A percentile compares a stretch with the other conserved stretches of the same genome.
phyloP scores from a whole-genome alignment of 345 rosid species.

The Jatropha curcas region DNA sequence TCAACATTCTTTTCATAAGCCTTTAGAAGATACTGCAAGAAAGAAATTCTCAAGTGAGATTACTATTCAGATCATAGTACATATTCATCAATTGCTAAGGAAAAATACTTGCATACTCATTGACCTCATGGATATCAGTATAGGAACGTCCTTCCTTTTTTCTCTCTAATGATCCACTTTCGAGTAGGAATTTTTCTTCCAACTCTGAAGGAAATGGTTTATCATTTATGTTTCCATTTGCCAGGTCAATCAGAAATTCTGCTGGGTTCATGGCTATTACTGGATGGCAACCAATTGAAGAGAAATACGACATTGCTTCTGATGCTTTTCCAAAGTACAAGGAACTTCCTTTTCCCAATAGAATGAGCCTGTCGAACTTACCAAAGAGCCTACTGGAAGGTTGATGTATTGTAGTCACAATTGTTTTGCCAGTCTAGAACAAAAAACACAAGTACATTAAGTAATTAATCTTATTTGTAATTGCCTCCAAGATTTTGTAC shows the following conservation, averaged over 20 bases:
- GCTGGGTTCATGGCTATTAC: conserved; percentile 39
- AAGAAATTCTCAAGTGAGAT: no score
- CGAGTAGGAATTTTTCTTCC: conserved; percentile 11
- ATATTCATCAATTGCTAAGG: no score
- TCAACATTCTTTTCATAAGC: conserved; percentile 13
- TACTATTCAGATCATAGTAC: not conserved
- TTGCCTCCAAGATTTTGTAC: not conserved
- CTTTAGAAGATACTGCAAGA: conserved; percentile 26
- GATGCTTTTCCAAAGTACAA: conserved; percentile 36
- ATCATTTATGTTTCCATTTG: conserved; percentile 34
- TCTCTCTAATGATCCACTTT: not conserved
- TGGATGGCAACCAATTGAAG: conserved; percentile 36
- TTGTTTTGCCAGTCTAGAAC: conserved; percentile 28
- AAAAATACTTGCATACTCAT: no score
- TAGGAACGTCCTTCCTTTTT: conserved; percentile 10
- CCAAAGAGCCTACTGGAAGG: conserved; percentile 36
- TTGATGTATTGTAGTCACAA: conserved; percentile 41
- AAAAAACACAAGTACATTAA: not conserved
- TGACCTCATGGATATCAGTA: conserved; percentile 28
- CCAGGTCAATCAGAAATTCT: conserved; percentile 37
- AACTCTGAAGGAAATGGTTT: conserved; percentile 30
- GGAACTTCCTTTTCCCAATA: conserved; percentile 27
- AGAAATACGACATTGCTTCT: conserved; percentile 35
- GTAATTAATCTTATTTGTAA: not conserved
- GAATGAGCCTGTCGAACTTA: conserved; percentile 34